Evolutionary conservation across 257 asterid genomes (phyloP), one percentile per base, ranked within the genome.

Genomic region (Capsicum chinense): DNA sequence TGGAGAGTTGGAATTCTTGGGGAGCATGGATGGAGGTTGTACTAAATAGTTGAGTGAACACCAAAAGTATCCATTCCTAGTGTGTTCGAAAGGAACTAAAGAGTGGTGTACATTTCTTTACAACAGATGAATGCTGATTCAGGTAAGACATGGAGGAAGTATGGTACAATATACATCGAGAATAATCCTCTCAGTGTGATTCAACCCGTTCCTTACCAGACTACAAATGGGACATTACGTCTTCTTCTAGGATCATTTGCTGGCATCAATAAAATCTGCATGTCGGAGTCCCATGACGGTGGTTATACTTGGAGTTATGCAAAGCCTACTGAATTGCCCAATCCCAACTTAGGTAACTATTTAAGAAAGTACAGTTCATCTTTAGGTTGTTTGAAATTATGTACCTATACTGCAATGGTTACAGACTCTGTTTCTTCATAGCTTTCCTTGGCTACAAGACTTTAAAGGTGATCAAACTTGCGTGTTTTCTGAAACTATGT

Each of bases 11-110:
- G 98, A 94, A 94, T 84, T 96, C 99, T 57, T 93, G 98, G 99
- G 99, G 99, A 79, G 97, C 99, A 79, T 96, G 99, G 99, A 89
- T 94, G 91, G 99, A 96, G 99, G 98, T 96, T 52, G 81, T 76
- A 54, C 81, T 76, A 76, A 50, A 76, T 76, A 76, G 14, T 14
- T 26, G 63, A 71, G 64, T 3, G 15, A 76, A 50, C 5, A 1
- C 81, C 13, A 76, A 0, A 71, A 76, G 15, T 13, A 52, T 26
- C 48, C 48, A 13, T 13, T 52, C 63, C 48, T 76, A 7, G 63
- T 26, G 64, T 76, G 13, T 8, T 26, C 15, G 13, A 33, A 54
- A 52, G 12, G 48, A 16, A 4, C 17, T 47, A 48, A 19, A 63
- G 13, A 17, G 81, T 83, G 56, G 88, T 81, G 80, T 17, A 8